A percentile compares a stretch with the other conserved stretches of the same genome.
Conservation (phyloP, 1,284 basidiomycete genomes). For the Rugosomyces carneus region DNA sequence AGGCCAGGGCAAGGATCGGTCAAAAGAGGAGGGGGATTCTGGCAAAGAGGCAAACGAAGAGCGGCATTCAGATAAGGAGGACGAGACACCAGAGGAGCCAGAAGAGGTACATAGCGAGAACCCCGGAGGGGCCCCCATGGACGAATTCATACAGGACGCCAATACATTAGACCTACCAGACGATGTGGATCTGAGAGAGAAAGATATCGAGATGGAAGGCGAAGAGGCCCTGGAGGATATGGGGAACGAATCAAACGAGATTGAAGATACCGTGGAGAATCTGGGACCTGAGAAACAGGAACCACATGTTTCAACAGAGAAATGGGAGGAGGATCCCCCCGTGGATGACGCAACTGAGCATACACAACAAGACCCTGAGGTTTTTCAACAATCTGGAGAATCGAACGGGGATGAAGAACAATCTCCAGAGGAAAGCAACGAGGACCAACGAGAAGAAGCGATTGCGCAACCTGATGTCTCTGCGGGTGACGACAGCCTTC, state of each 20-base stretch:
- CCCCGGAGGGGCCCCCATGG: conserved; percentile 59
- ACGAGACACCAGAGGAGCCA: conserved; percentile 22
- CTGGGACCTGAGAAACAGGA: conserved; percentile 23
- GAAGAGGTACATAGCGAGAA: conserved; percentile 39
- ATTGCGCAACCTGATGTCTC: conserved; percentile 36
- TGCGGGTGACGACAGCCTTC: conserved; percentile 28
- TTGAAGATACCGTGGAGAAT: conserved; percentile 22
- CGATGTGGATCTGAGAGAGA: conserved; percentile 66
- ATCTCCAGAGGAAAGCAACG: conserved; percentile 20
- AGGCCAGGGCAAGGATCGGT: conserved; percentile 36
- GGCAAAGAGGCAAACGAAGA: conserved; percentile 24
- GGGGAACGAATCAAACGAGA: conserved; percentile 39
- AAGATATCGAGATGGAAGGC: conserved; percentile 52
- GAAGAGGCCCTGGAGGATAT: conserved; percentile 29
- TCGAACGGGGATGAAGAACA: conserved; percentile 16
- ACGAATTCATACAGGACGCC: conserved; percentile 68
- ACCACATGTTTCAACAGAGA: conserved; percentile 36
- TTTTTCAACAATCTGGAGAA: conserved; percentile 34
- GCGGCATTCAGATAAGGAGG: conserved; percentile 12
- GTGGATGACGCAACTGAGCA: conserved; percentile 27
- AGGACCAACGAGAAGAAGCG: conserved; percentile 31
- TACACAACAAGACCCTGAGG: conserved; percentile 28
- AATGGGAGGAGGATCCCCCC: conserved; percentile 36
- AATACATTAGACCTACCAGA: conserved; percentile 82
- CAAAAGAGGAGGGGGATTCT: conserved; percentile 30